These are phyloP conservation scores for Ophidiomyces ophidiicola DNA, from an alignment of 2,329 filamentous ascomycete genomes.

Conservation along the genomic window DNA sequence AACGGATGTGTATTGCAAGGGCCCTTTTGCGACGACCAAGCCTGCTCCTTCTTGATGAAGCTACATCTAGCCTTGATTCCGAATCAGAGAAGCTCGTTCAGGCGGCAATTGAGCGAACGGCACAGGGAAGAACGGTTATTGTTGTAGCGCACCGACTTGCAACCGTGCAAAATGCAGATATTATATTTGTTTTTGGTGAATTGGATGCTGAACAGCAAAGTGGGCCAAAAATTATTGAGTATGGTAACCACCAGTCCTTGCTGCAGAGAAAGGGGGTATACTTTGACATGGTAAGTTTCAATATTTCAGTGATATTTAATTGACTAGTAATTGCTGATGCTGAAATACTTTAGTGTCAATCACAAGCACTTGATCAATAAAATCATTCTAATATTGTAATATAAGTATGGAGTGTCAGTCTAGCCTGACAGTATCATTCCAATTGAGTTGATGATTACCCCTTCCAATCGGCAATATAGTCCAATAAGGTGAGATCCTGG, in stretches of 20 bases:
- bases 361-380: conserved; percentile 14
- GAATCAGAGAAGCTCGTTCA: conserved; percentile 57
- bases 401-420: no score
- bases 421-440: no score
- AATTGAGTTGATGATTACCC: no score
- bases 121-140: conserved; percentile 52
- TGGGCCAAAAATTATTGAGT: conserved; percentile 40
- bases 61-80: conserved; percentile 50
- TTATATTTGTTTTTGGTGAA: conserved; percentile 67
- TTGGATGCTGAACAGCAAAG: conserved; percentile 24
- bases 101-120: conserved; percentile 53
- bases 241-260: conserved; percentile 48
- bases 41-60: conserved; percentile 48
- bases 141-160: conserved; percentile 67
- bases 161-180: conserved; percentile 65
- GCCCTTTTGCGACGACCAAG: conserved; percentile 42
- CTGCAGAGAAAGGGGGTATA: conserved; percentile 40
- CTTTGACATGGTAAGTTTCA: conserved; percentile 42
- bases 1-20: conserved; percentile 44
- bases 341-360: conserved; percentile 11
- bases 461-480: conserved; percentile 5
- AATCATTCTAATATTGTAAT: no score
- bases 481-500: conserved; percentile 4
- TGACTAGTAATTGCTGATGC: neutral
- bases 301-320: conserved; percentile 18